Conservation (phyloP, 176 grass and related monocot species). For the Poa pratensis region DNA sequence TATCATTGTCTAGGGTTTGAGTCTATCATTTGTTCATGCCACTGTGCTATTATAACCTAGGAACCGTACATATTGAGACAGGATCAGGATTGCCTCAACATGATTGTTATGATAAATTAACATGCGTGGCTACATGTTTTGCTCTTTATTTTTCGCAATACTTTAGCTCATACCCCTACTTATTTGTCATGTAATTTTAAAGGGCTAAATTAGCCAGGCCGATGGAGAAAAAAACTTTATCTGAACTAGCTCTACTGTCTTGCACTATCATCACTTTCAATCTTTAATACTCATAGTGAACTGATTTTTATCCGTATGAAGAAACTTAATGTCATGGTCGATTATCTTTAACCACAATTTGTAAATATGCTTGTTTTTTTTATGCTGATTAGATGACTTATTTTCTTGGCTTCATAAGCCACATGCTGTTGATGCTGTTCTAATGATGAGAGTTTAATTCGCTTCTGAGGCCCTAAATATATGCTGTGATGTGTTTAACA, state of each 20-base stretch:
- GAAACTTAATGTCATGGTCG: not conserved
- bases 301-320: not conserved
- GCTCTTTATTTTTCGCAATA: not conserved
- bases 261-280: not conserved
- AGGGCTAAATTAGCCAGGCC: not conserved
- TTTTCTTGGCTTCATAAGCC: not conserved
- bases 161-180: not conserved
- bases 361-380: not conserved
- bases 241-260: not conserved
- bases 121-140: not conserved
- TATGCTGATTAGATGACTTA: not conserved
- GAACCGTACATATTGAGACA: not conserved
- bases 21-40: not conserved
- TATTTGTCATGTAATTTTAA: not conserved
- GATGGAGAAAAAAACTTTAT: conserved; percentile 7
- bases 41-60: not conserved
- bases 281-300: not conserved
- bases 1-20: not conserved
- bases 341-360: not conserved
- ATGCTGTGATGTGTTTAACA: not conserved
- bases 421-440: not conserved
- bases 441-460: not conserved
- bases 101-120: not conserved
- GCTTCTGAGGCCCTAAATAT: not conserved
- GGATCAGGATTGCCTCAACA: not conserved